phyloP scores from a whole-genome alignment of 345 rosid species.

The Salix exigua region DNA sequence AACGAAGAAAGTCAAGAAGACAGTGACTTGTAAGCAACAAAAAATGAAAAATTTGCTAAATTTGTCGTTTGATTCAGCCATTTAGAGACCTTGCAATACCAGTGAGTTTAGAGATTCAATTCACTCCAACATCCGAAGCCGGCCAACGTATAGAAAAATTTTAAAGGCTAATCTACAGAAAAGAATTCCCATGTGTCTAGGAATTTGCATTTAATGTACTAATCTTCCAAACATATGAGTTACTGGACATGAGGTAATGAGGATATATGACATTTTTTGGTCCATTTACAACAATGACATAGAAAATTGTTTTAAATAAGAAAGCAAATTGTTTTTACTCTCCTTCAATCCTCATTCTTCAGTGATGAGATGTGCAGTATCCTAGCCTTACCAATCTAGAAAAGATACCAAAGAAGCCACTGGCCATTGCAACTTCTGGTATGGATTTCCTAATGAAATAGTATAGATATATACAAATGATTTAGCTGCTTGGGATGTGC shows the following conservation, averaged over 20 bases:
- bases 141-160: neutral
- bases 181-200: neutral
- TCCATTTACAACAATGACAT: neutral
- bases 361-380: neutral
- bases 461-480: neutral
- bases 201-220: neutral
- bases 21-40: neutral
- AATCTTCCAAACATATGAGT: neutral
- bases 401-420: neutral
- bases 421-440: neutral
- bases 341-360: neutral
- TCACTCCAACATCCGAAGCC: neutral
- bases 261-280: neutral
- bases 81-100: neutral
- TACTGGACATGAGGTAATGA: neutral
- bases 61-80: neutral
- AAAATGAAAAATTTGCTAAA: neutral
- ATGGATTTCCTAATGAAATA: neutral
- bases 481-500: neutral
- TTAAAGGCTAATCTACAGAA: neutral
- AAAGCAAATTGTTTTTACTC: neutral
- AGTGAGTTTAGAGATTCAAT: neutral
- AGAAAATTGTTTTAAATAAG: neutral
- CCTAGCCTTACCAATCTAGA: neutral
- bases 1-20: slow-evolving; percentile 17